phyloP scores from a whole-genome alignment of 257 asterid species.

The Penstemon davidsonii region DNA sequence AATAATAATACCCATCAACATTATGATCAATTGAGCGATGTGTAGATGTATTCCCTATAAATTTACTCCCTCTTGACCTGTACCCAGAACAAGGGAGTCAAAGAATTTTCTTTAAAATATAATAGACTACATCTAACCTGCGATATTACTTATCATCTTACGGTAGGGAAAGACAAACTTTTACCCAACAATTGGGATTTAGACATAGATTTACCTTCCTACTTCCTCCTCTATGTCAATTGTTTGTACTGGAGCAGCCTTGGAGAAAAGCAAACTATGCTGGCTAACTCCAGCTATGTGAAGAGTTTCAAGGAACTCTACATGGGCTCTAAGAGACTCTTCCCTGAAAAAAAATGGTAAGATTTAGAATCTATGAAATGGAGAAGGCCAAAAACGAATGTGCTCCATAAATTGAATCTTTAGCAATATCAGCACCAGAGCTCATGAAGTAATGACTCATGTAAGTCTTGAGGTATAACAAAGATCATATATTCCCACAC shows the following conservation, averaged over 20 bases:
- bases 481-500: not conserved
- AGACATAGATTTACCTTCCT: constrained; percentile 42
- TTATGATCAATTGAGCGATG: constrained; percentile 45
- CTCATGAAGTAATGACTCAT: not conserved
- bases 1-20: constrained; percentile 57
- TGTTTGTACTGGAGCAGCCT: constrained; percentile 61
- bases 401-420: not conserved
- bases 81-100: constrained; percentile 6
- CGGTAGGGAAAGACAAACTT: constrained; percentile 1
- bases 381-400: constrained; percentile 5
- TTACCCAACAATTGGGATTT: constrained; percentile 10
- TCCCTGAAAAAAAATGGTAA: constrained; percentile 50
- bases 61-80: constrained; percentile 50
- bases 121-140: not conserved
- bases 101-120: not conserved
- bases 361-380: constrained; percentile 14
- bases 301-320: constrained; percentile 75
- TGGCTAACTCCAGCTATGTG: constrained; percentile 94
- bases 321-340: constrained; percentile 57
- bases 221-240: constrained; percentile 61
- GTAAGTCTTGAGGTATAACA: not conserved
- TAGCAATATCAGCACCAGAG: constrained; percentile 1
- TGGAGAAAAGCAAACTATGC: constrained; percentile 90
- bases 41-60: constrained; percentile 40
- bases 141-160: constrained; percentile 6